phyloP scores from a whole-genome alignment of 2,329 filamentous ascomycete genomes.

The Colletotrichum costaricense region DNA sequence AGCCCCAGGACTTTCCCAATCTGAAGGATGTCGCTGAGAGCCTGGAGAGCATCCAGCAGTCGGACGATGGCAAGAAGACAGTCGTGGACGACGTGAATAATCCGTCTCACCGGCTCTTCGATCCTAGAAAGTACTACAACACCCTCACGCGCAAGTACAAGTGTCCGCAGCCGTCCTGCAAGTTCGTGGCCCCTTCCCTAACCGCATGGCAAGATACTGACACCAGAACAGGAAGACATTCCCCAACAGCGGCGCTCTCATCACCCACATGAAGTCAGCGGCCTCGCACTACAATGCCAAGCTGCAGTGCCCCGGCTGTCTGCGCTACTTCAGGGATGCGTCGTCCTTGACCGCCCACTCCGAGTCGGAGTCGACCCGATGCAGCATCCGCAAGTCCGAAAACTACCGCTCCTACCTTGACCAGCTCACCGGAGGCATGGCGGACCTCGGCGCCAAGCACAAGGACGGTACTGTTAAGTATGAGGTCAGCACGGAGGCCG shows the following conservation, averaged over 20 bases:
- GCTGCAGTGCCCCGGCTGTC: constrained; percentile 59
- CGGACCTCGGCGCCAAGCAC: constrained; percentile 47
- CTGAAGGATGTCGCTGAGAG: constrained; percentile 30
- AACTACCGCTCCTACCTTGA: constrained; percentile 51
- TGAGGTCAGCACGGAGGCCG: constrained; percentile 37
- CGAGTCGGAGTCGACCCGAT: constrained; percentile 55
- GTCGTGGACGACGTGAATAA: constrained; percentile 48
- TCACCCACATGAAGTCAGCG: constrained; percentile 56
- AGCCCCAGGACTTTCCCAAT: constrained; percentile 26
- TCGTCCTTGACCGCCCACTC: constrained; percentile 59
- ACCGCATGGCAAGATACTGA: constrained; percentile 21
- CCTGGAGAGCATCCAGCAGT: constrained; percentile 42
- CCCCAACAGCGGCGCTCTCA: constrained; percentile 44
- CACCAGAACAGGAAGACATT: constrained; percentile 52
- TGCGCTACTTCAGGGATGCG: constrained; percentile 51
- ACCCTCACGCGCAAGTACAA: constrained; percentile 55
- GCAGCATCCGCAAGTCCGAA: constrained; percentile 55
- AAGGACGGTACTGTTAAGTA: constrained; percentile 50
- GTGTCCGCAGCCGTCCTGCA: constrained; percentile 66
- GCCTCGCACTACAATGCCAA: constrained; percentile 49
- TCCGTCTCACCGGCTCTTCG: constrained; percentile 60
- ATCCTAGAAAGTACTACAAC: constrained; percentile 58
- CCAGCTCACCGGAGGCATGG: constrained; percentile 52
- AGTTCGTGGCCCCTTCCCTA: constrained; percentile 48
- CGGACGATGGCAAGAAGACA: constrained; percentile 34